Base-by-base conservation (phyloP, 495 filamentous ascomycete species). In the Hypoxylon trugodes region DNA sequence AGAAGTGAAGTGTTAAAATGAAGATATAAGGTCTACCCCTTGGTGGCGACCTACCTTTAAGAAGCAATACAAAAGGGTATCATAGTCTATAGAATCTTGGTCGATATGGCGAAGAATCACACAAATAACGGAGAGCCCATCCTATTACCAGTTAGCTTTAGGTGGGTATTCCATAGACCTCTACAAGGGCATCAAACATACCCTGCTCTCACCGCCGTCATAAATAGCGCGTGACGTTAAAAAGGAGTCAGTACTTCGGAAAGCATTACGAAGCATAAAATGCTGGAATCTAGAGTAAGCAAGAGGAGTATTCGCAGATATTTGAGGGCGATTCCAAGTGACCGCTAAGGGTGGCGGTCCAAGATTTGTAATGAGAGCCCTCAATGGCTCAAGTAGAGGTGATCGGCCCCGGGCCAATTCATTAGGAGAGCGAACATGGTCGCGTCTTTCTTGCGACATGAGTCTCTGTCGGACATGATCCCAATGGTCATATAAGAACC, bases 401-500 rank as follows among this genome's bases (percentile, higher is more conserved):
- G 81, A 74, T 25, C 77, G 72, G 4, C 75, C 73, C 32, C 78
- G 74, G 25, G 69, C 69, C 26, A 79, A 72, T 52, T 84, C 82
- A 5, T 72, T 71, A 7, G 80, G 80, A 18, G 82, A 82, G 13
- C 79, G 76, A n/a, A 81, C 75, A 25, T 79, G 71, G 12, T 79
- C 81, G 64, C 77, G 78, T 50, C 81, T 73, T 65, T 85, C 86
- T 63, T 82, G 78, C 26, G 82, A 77, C 32, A 85, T 79, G 25
- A 89, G 77, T 54, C 85, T 81, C 54, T 87, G 86, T 53, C 84
- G 78, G 19, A 89, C 83, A 45, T 84, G 82, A 56, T 89, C 86
- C 85, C 86, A 88, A 40, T 89, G 84, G 62, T 89, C 86, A 61
- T 87, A 88, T 21, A 89, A 63, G 59, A 89, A 88, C 56, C 86